Base-by-base conservation (phyloP, 345 rosid species). In the Xanthoceras sorbifolium region DNA sequence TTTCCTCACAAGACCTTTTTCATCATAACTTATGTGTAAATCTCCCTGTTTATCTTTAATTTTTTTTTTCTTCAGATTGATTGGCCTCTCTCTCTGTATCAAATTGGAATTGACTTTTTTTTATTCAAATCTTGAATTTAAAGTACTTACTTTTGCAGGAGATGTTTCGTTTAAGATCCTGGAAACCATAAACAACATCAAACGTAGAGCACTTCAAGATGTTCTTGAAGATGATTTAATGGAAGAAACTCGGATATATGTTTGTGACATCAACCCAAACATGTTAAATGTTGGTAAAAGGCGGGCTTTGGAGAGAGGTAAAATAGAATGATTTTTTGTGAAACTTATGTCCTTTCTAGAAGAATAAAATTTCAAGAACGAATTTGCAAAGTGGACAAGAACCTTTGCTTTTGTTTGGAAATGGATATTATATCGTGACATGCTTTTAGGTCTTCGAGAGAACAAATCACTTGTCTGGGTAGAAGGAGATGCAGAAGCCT, bases 261-360 rank as follows among this genome's bases (percentile, higher is more conserved):
- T 96, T 7, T 96, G 99, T 81, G 99, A 96, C 82, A 90, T 93
- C 82, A 96, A 96, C 76, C 92, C 93, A 36, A 89, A 93, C 85
- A 96, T 96, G 99, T 81, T 96, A 78, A 86, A 82, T 69, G 90
- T 96, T 83, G 97, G 99, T 67, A 90, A 83, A 84, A 88, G 88
- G 69, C 86, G 94, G n/a, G 94, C 97, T 67, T 60, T 86, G 73
- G 94, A 89, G 77, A 92, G 89, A 88, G 99, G 99, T 95, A 64
- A 78, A 61, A 54, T 75, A 22, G 76, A 31, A 32, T 17, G 0
- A 76, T 76, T 48, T 14, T 60, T 5, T 20, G 40, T 3, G 12
- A 40, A 20, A 20, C 72, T 78, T 1, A 20, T 10, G 28, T 23
- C 22, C 32, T 57, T 46, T 54, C 31, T 3, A 7, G 18, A 32